Conservation (phyloP, 192 early-diverging fungal species). For the Coemansia sp. region DNA sequence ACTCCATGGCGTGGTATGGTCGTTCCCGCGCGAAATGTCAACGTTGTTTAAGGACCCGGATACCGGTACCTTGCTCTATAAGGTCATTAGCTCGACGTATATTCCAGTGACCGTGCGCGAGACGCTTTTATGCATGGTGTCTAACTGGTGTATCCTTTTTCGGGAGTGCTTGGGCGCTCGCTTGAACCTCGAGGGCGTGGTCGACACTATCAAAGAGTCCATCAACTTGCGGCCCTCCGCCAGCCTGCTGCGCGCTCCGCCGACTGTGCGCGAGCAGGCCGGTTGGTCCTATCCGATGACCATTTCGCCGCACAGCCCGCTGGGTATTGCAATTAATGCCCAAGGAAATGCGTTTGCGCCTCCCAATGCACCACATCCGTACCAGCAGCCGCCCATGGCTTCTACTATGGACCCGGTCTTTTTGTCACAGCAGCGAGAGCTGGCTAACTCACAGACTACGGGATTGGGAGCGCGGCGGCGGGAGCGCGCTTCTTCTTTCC, state of each 20-base stretch:
- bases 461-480: neutral
- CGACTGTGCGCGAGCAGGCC: slow-evolving; percentile 20
- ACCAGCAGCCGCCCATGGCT: neutral
- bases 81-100: slow-evolving; percentile 22
- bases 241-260: slow-evolving; percentile 29
- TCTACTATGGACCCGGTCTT: slow-evolving; percentile 18
- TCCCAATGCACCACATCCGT: neutral
- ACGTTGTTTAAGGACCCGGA: slow-evolving; percentile 29
- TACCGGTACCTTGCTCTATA: slow-evolving; percentile 15
- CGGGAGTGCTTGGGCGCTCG: slow-evolving; percentile 23
- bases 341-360: slow-evolving; percentile 8
- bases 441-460: slow-evolving; percentile 14
- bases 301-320: neutral
- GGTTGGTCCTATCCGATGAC: slow-evolving; percentile 36
- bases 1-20: slow-evolving; percentile 44
- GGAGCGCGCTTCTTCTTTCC: neutral
- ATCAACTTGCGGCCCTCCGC: slow-evolving; percentile 21
- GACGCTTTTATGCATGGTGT: slow-evolving; percentile 49
- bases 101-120: slow-evolving; percentile 42
- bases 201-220: slow-evolving; percentile 29
- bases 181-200: slow-evolving; percentile 35
- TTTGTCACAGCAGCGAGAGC: slow-evolving; percentile 33
- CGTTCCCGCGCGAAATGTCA: slow-evolving; percentile 40
- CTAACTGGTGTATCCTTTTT: slow-evolving; percentile 46
- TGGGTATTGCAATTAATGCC: neutral